Base-by-base conservation (phyloP, 495 filamentous ascomycete species). In the Neurospora discreta region DNA sequence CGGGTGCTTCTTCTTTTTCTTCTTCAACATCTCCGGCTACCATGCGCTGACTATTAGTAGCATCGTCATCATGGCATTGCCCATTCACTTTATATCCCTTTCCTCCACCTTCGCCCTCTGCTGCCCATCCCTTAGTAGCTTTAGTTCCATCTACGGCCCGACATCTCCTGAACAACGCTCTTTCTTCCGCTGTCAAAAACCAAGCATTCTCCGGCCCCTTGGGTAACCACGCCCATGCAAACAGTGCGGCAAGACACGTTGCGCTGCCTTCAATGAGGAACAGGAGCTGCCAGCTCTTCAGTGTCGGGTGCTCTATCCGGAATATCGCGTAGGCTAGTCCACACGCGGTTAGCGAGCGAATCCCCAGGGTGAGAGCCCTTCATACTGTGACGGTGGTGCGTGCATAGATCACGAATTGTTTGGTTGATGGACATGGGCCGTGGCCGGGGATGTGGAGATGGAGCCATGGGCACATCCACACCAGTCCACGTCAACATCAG, bases 201-300 rank as follows among this genome's bases (percentile, higher is more conserved):
- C 88, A 89, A 0, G 87, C 86, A 3, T 78, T 82, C 1, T 82
- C 81, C 0, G 84, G 84, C 1, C 81, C 84, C 6, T 79, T 78
- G 2, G 87, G 84, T 0, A 89, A 78, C 85, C 85, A 87, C 68
- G 84, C 76, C 70, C 83, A 85, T 7, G 85, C 82, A 1, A 80
- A 69, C 5, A 84, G 69, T 0, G 87, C 87, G 36, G 86, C 68
- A 5, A 81, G 18, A 18, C 86, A 80, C 6, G 86, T 89, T 10
- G 82, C 71, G 3, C 73, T 73, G 5, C 86, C 88, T 76, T 90
- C 87, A 39, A 88, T 79, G 71, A 89, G 73, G 74, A 90, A 90
- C 5, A 90, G 80, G 20, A 86, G 79, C 76, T 89, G 85, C 83
- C 88, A 89, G 71, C 80, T 82, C 74, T 87, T 75, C 69, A 81